Percentiles rank a stretch among this genome's conserved stretches.
These are phyloP conservation scores for Fusarium ambrosium DNA, from an alignment of 2,329 filamentous ascomycete genomes.

Conservation along the genomic window DNA sequence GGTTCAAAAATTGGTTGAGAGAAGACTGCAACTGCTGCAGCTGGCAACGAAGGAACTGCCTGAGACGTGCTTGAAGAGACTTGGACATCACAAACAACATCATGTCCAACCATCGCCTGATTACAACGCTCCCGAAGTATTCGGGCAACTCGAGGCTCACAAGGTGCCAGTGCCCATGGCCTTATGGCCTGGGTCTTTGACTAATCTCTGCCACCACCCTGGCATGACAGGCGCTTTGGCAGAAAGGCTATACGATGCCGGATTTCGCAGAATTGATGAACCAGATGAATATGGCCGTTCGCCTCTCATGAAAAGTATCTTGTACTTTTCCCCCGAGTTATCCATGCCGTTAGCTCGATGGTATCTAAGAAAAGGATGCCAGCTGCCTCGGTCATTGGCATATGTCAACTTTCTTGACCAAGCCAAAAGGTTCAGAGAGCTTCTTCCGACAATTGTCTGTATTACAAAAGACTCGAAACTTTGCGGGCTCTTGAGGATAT, in stretches of 20 bases:
- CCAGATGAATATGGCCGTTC: neutral
- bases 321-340: rapidly evolving
- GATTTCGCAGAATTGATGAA: neutral
- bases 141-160: neutral
- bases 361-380: neutral
- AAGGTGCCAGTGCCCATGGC: neutral
- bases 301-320: neutral
- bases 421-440: too few relatives aligned
- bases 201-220: neutral
- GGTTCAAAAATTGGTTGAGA: neutral
- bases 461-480: neutral
- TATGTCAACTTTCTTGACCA: neutral
- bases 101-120: neutral
- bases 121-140: neutral
- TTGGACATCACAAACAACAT: neutral
- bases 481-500: neutral
- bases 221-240: neutral
- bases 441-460: neutral
- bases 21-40: neutral
- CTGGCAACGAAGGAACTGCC: neutral
- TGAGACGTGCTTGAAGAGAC: neutral
- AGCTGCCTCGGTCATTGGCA: neutral
- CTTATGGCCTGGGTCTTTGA: neutral
- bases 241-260: neutral
- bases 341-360: neutral